Percentiles rank a stretch among this genome's conserved stretches.
Conservation (phyloP, 805 yeast species). For the Blastobotrys americana region DNA sequence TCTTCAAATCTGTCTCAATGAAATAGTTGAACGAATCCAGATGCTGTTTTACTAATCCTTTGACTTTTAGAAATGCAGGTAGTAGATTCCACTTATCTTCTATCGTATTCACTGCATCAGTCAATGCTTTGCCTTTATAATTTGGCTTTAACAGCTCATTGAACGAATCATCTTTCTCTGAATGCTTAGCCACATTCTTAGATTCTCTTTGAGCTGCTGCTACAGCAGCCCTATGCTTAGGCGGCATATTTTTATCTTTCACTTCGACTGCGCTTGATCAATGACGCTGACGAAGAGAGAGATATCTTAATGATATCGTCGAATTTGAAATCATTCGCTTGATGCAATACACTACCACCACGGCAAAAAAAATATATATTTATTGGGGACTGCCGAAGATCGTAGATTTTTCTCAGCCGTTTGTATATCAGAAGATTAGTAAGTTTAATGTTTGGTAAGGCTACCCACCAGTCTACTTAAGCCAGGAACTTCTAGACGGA, state of each 20-base stretch:
- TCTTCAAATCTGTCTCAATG: conserved; percentile 86
- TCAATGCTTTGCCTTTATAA: conserved; percentile 76
- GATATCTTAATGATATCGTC: too few relatives aligned
- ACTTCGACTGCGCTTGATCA: too few relatives aligned
- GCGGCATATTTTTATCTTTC: too few relatives aligned
- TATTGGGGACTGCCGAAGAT: too few relatives aligned
- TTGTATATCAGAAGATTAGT: too few relatives aligned
- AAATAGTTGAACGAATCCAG: conserved; percentile 96
- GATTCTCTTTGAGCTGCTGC: not conserved
- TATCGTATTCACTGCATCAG: conserved; percentile 85
- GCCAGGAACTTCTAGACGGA: too few relatives aligned
- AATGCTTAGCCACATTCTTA: not conserved
- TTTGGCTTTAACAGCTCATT: conserved; percentile 70
- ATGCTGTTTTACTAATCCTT: conserved; percentile 95
- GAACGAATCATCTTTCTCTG: conserved; percentile 33
- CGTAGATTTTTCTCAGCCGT: not conserved
- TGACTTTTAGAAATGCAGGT: conserved; percentile 93
- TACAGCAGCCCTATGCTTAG: too few relatives aligned
- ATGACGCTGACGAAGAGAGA: too few relatives aligned
- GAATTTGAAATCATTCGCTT: too few relatives aligned
- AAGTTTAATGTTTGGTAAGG: too few relatives aligned
- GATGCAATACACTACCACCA: conserved; percentile 1
- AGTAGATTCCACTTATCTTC: conserved; percentile 89
- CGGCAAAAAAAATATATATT: not conserved
- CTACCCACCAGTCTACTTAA: too few relatives aligned